Evolutionary conservation across 805 yeast genomes (phyloP), one percentile per base, ranked within the genome.

Genomic region (Yamadazyma akitaensis): DNA sequence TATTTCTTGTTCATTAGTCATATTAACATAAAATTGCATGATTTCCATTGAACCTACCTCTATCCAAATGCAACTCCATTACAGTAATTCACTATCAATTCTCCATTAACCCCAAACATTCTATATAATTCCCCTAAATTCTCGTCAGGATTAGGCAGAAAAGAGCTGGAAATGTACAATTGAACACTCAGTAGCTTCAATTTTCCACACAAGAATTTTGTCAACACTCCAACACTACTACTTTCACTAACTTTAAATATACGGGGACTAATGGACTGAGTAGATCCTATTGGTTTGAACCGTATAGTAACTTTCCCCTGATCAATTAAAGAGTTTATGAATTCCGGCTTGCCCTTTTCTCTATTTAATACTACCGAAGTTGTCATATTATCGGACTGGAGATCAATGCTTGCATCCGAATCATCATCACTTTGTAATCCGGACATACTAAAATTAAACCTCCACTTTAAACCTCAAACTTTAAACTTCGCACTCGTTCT

Each of bases 201-300:
- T 45, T 65, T 70, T 53, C 68, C 73, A 19, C 64, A 65, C 26
- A 81, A 55, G 53, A 77, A 82, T 49, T 62, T 70, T 25, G 64
- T 60, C 32, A 80, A 58, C 1, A 80, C 75, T 2, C 74, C 65
- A 41, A 78, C 72, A 5, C 72, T 72, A 48, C 76, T 81, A 26
- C 66, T 63, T 18, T 70, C 58, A 12, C 80, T 71, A 2, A 79
- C 77, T 48, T 71, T 74, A 56, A 77, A 81, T 1, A 77, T 67
- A 2, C 69, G 63, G 0, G 86, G 86, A 1, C 58, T 63, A 3
- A 83, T 64, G 3, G 67, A 64, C 1, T 77, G 75, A 0, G 81
- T 70, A 0, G 85, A 75, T 0, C 88, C 88, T 30, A 83, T 77
- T 1, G 88, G 76, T 50, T 75, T 79, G 55, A 84, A 79, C 31